A percentile compares a stretch with the other conserved stretches of the same genome.
phyloP scores from a whole-genome alignment of 176 grass and related monocot genomes.

The Puccinellia tenuiflora region DNA sequence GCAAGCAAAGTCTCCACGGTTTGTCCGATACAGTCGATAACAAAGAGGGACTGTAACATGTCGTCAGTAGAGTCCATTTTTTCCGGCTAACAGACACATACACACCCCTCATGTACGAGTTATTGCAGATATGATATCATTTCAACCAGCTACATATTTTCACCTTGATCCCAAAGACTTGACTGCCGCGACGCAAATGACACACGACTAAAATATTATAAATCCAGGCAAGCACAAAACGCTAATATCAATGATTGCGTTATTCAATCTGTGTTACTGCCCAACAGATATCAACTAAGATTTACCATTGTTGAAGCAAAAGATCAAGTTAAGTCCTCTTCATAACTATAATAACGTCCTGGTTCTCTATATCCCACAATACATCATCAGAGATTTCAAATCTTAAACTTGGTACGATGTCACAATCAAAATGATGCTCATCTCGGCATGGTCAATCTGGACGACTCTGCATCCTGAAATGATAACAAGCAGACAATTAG shows the following conservation, averaged over 20 bases:
- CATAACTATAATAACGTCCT: neutral
- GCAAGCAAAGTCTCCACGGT: no score
- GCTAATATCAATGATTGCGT: neutral
- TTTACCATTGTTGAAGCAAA: neutral
- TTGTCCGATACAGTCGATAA: no score
- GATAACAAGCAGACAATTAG: neutral
- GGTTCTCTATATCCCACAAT: conserved; percentile 21
- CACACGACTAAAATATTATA: neutral
- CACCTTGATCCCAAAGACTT: no score
- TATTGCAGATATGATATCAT: no score
- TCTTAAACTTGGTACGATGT: neutral
- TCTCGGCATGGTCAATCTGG: conserved; percentile 8
- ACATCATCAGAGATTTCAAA: conserved; percentile 25
- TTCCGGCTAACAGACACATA: no score
- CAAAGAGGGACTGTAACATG: no score
- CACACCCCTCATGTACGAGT: no score
- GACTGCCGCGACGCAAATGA: neutral
- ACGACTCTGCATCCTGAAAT: conserved; percentile 36
- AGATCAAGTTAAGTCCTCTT: neutral
- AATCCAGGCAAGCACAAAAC: neutral
- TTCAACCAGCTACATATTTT: no score
- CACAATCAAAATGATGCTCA: conserved; percentile 15
- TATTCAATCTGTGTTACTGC: neutral
- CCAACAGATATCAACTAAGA: neutral
- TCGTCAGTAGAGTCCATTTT: no score